These are phyloP conservation scores for Aureobasidium sp. DNA, from an alignment of 2,329 filamentous ascomycete genomes.

Conservation along the genomic window DNA sequence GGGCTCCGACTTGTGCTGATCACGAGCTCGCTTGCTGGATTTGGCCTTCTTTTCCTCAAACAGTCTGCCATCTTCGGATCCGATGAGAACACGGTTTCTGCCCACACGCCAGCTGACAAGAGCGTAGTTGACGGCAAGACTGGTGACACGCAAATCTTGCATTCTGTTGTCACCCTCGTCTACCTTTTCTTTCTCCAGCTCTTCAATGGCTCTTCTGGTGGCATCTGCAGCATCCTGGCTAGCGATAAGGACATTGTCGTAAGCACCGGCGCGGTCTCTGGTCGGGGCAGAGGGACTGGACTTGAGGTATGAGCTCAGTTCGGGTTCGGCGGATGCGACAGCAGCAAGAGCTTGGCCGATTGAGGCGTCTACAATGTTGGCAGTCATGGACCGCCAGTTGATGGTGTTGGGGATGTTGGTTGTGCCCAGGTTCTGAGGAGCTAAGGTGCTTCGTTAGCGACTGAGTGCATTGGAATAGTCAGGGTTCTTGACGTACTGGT, in stretches of 20 bases:
- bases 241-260: slow-evolving; percentile 81
- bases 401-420: slow-evolving; percentile 60
- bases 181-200: slow-evolving; percentile 73
- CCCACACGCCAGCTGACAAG: slow-evolving; percentile 93
- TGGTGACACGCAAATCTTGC: slow-evolving; percentile 86
- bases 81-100: slow-evolving; percentile 80
- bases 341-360: slow-evolving; percentile 76
- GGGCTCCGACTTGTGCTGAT: slow-evolving; percentile 52
- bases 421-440: slow-evolving; percentile 12
- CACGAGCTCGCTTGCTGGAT: slow-evolving; percentile 43
- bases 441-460: slow-evolving; percentile 9
- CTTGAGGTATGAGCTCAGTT: slow-evolving; percentile 41
- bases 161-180: slow-evolving; percentile 76
- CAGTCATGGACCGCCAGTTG: slow-evolving; percentile 75
- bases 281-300: slow-evolving; percentile 33
- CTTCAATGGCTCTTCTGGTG: slow-evolving; percentile 86
- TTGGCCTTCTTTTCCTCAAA: slow-evolving; percentile 45
- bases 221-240: slow-evolving; percentile 93
- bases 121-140: slow-evolving; percentile 87
- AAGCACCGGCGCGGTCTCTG: slow-evolving; percentile 68
- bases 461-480: background rate
- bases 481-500: background rate
- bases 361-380: slow-evolving; percentile 84
- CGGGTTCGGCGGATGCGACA: slow-evolving; percentile 49
- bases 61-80: slow-evolving; percentile 66